Evolutionary conservation across 345 rosid genomes (phyloP), one percentile per base, ranked within the genome.

Genomic region (Salix suchowensis): DNA sequence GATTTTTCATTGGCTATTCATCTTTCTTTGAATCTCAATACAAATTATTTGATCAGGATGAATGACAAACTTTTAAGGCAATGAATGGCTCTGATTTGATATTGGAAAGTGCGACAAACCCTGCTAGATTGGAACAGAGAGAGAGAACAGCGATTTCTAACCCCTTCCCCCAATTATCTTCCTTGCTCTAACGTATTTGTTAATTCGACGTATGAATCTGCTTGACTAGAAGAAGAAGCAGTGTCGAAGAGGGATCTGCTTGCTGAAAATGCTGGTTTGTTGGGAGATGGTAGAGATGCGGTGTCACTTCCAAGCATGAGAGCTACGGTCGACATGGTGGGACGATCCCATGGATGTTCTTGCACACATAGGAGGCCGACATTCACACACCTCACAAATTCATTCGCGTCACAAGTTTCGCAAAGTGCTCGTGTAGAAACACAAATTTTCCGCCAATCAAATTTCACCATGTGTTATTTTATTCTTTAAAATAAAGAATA

Each of bases 321-420:
- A 23, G 77, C 26, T 12, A 80, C 79, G 44, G 11, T 70, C 14
- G 85, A 75, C 80, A 85, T 75, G 50, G 70, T 69, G 34, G 87
- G 82, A 13, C 84, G 80, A 48, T 82, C 85, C 55, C 16, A 12
- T 30, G 84, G 80, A 16, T 85, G 82, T 71, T 85, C 85, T 72
- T 85, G 84, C 15, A 82, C 80, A 15, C 84, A 85, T 58, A 80
- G 67, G 12, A 85, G 77, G 14, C 73, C 84, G 9, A 82, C 65
- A 69, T 72, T 70, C 34, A 75, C 58, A 65, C 85, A 82, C 73
- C 67, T 82, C 23, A 77, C 2, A 10, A 78, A 54, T 69, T 78
- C 80, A 14, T 52, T 66, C 5, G 26, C n/a, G 9, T 80, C 60
- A 39, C 68, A 71, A 32, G 30, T 66, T n/a, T 58, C 55, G 7